Evolutionary conservation across 2,329 filamentous ascomycete genomes (phyloP).

Genomic region (Neofusicoccum ribis): DNA sequence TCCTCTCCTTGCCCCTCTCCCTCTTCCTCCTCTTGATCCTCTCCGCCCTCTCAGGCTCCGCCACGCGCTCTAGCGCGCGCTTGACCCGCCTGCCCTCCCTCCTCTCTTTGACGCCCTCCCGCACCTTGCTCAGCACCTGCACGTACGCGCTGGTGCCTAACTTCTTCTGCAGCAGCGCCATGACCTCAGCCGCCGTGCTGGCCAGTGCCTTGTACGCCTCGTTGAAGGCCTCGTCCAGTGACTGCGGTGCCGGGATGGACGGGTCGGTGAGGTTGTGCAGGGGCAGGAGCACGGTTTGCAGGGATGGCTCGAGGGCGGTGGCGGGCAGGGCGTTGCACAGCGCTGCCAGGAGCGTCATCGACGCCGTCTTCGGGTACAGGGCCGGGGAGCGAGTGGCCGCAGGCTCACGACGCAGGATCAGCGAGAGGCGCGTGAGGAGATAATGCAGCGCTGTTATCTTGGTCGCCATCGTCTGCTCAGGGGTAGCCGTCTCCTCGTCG

Average conservation of each 20-base stretch:
- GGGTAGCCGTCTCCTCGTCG: conserved; percentile 29
- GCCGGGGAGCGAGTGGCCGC: conserved; percentile 61
- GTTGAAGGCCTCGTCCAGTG: conserved; percentile 65
- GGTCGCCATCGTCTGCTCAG: conserved; percentile 28
- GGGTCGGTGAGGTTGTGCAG: conserved; percentile 84
- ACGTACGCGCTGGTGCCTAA: conserved; percentile 80
- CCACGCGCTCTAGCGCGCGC: conserved; percentile 84
- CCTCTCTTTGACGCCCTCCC: conserved; percentile 69
- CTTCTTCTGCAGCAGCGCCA: conserved; percentile 81
- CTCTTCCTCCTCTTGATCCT: conserved; percentile 79
- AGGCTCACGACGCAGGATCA: conserved; percentile 73
- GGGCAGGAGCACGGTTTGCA: conserved; percentile 65
- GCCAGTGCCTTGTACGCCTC: conserved; percentile 69
- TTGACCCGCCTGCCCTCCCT: conserved; percentile 77
- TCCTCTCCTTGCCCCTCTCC: conserved; percentile 55
- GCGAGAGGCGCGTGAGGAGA: conserved; percentile 75
- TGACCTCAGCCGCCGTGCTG: conserved; percentile 70
- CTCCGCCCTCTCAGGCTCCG: conserved; percentile 75
- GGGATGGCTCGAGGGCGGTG: conserved; percentile 59
- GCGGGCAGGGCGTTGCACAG: conserved; percentile 64
- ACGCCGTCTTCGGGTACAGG: conserved; percentile 72
- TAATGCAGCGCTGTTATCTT: conserved; percentile 63
- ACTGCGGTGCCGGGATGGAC: conserved; percentile 63
- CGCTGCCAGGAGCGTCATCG: conserved; percentile 71
- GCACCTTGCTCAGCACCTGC: conserved; percentile 69